Evolutionary conservation across 345 rosid genomes (phyloP).

Genomic region (Linum trigynum): DNA sequence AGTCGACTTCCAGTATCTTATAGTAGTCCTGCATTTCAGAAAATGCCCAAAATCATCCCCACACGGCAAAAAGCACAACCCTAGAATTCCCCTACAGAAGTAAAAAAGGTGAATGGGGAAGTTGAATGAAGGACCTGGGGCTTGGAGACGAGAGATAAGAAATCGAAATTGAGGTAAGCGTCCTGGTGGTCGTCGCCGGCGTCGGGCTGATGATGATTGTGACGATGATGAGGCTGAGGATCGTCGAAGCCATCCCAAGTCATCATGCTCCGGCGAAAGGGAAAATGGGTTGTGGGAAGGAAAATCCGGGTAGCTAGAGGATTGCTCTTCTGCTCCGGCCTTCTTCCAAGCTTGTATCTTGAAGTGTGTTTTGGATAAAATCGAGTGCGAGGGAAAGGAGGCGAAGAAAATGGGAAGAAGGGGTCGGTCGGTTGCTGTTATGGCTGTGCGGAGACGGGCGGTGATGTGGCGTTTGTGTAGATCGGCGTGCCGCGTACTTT

Average conservation of each 20-base stretch:
- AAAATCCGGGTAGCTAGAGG: neutral
- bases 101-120: neutral
- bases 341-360: too few species aligned
- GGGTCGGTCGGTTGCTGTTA: neutral
- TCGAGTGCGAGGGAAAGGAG: too few species aligned
- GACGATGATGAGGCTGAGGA: neutral
- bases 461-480: conserved; percentile 3
- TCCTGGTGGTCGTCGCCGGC: conserved; percentile 17
- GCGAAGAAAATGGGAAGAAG: neutral
- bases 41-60: neutral
- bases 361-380: too few species aligned
- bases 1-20: conserved; percentile 67
- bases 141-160: conserved; percentile 47
- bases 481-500: conserved; percentile 18
- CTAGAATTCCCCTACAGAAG: neutral
- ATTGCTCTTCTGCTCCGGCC: too few species aligned
- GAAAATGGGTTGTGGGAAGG: neutral
- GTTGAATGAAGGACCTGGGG: conserved; percentile 39
- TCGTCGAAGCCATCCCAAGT: conserved; percentile 32
- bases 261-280: conserved; percentile 19
- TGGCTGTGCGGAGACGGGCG: neutral
- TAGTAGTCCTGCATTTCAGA: conserved; percentile 66
- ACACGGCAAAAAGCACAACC: neutral
- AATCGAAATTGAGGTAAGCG: conserved; percentile 50
- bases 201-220: conserved; percentile 11